phyloP scores from a whole-genome alignment of 495 filamentous ascomycete genomes.

The Aspergillus sclerotiicarbonarius region DNA sequence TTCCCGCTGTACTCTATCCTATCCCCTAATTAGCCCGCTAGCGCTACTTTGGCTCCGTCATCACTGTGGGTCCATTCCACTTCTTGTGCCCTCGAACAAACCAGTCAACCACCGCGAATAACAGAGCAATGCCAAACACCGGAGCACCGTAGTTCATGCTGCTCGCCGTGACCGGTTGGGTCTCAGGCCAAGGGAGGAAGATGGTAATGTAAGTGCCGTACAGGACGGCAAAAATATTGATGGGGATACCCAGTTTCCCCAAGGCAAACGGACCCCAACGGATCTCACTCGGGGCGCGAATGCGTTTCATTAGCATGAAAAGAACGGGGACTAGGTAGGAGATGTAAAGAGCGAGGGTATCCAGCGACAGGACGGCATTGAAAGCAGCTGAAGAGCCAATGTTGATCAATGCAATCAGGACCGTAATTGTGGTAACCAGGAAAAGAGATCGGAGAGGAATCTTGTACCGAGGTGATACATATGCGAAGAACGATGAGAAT shows the following conservation, averaged over 20 bases:
- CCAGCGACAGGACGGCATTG: slow-evolving; percentile 48
- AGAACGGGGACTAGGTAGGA: slow-evolving; percentile 50
- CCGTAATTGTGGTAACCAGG: slow-evolving; percentile 30
- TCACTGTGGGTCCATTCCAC: slow-evolving; percentile 15
- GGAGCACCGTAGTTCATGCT: slow-evolving; percentile 43
- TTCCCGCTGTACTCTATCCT: background rate
- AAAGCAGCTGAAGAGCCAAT: slow-evolving; percentile 45
- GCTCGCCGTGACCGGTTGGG: slow-evolving; percentile 30
- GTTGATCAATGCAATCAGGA: slow-evolving; percentile 50
- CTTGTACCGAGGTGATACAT: slow-evolving; percentile 33
- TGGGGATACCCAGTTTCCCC: slow-evolving; percentile 28
- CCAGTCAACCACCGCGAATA: slow-evolving; percentile 37
- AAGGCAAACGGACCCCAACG: slow-evolving; percentile 30
- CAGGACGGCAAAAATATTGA: slow-evolving; percentile 37
- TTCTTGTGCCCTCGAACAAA: slow-evolving; percentile 29
- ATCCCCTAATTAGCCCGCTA: background rate
- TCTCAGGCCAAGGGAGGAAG: slow-evolving; percentile 41
- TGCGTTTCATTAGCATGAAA: slow-evolving; percentile 31
- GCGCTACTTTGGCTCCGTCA: background rate
- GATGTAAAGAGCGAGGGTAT: slow-evolving; percentile 41
- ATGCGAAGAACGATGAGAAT: slow-evolving; percentile 44
- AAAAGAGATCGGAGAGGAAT: slow-evolving; percentile 43
- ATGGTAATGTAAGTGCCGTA: slow-evolving; percentile 37
- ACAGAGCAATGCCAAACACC: slow-evolving; percentile 31
- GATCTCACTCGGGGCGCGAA: slow-evolving; percentile 18